These are phyloP conservation scores for Aurantiochytrium sp. DNA, from an alignment of 108 stramenopile species.

Conservation along the genomic window DNA sequence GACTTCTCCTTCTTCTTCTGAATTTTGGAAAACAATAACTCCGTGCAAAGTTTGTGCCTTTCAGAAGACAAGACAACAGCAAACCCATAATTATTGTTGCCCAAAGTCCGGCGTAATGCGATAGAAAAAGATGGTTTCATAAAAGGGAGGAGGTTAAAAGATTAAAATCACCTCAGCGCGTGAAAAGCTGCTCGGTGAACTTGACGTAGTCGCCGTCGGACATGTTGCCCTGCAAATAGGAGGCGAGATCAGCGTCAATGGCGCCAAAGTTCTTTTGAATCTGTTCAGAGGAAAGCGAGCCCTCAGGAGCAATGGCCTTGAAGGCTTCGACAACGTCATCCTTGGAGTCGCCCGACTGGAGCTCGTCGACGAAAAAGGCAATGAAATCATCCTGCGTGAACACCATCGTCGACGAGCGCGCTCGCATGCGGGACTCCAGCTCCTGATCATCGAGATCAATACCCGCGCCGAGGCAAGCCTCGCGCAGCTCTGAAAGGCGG, in stretches of 20 bases:
- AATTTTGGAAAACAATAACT: too few relatives aligned
- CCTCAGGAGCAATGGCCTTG: not conserved
- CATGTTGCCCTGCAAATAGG: not conserved
- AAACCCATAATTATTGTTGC: not conserved
- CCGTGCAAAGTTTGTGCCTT: too few relatives aligned
- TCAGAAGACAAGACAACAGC: too few relatives aligned
- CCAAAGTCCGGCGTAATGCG: not conserved
- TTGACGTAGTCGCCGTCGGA: not conserved
- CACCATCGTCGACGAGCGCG: not conserved
- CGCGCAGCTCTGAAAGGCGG: not conserved
- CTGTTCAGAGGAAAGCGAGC: not conserved
- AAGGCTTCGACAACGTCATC: not conserved
- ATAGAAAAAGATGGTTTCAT: not conserved
- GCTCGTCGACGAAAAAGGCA: constrained; percentile 8
- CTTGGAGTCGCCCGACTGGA: not conserved
- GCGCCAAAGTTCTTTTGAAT: not conserved
- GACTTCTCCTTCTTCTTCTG: too few relatives aligned
- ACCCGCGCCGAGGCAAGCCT: not conserved
- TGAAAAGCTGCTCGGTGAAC: constrained; percentile 2
- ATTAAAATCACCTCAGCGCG: not conserved
- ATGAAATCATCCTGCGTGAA: not conserved
- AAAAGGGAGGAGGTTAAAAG: not conserved
- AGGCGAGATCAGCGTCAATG: not conserved
- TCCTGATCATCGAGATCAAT: not conserved
- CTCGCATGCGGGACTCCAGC: constrained; percentile 13